A percentile compares a stretch with the other conserved stretches of the same genome.
Conservation (phyloP, 2,329 filamentous ascomycete genomes). For the Akanthomyces muscarius region DNA sequence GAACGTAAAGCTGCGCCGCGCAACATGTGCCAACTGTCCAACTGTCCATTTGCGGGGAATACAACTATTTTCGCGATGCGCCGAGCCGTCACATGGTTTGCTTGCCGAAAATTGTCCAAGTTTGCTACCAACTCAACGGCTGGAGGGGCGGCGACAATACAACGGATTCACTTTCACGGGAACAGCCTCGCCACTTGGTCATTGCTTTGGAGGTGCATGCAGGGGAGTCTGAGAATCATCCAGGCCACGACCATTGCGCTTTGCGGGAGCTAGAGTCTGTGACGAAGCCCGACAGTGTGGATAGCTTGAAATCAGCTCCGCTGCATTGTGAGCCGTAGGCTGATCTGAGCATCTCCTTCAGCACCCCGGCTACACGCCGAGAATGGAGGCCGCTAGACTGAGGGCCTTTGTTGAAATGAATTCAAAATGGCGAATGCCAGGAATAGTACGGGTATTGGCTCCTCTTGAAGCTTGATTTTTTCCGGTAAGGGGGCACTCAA, state of each 20-base stretch:
- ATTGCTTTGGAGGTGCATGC: neutral
- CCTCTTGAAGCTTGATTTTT: neutral
- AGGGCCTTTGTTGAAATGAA: neutral
- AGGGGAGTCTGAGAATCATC: neutral
- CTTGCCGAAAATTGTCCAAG: neutral
- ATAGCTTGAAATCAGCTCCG: neutral
- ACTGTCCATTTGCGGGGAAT: neutral
- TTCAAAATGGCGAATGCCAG: neutral
- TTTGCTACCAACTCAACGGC: neutral
- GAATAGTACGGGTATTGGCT: neutral
- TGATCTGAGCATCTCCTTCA: neutral
- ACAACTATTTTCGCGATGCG: neutral
- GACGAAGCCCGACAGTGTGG: neutral
- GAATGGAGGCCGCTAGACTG: neutral
- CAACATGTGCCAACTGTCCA: neutral
- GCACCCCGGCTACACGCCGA: neutral
- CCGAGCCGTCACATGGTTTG: constrained; percentile 6
- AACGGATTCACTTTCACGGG: neutral
- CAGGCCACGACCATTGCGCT: neutral
- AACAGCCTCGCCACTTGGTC: neutral
- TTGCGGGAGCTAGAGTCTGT: neutral
- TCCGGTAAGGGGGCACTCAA: neutral
- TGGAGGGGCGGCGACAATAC: neutral
- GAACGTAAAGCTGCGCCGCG: neutral
- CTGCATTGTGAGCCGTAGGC: neutral